phyloP scores from a whole-genome alignment of 108 stramenopile genomes.

The Mayamaea pseudoterrestris region DNA sequence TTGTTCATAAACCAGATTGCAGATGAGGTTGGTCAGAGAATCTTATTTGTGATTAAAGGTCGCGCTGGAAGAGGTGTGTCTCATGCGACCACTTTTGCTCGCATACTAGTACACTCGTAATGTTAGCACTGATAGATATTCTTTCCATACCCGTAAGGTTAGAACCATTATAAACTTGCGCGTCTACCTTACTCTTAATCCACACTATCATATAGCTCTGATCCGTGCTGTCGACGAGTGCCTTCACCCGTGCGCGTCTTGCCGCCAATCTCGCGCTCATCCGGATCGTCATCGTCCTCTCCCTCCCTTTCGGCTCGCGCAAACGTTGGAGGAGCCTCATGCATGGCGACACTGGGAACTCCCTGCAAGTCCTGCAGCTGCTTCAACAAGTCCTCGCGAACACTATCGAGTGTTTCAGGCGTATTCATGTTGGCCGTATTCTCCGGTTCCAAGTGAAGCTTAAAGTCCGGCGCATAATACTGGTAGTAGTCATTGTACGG shows the following conservation, averaged over 20 bases:
- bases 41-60: too few relatives aligned
- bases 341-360: slow-evolving; percentile 87
- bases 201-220: slow-evolving; percentile 45
- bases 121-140: too few relatives aligned
- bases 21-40: too few relatives aligned
- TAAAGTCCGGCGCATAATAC: slow-evolving; percentile 97
- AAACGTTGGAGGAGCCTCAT: slow-evolving; percentile 82
- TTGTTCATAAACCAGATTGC: too few relatives aligned
- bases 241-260: slow-evolving; percentile 11
- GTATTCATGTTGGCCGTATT: slow-evolving; percentile 80
- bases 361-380: slow-evolving; percentile 74
- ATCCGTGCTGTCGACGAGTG: slow-evolving; percentile 27
- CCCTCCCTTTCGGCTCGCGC: slow-evolving; percentile 30
- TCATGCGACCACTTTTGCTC: too few relatives aligned
- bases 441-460: slow-evolving; percentile 88
- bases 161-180: too few relatives aligned
- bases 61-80: too few relatives aligned
- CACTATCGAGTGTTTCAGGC: slow-evolving; percentile 39
- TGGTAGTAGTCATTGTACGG: slow-evolving; percentile 99
- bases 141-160: too few relatives aligned
- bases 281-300: slow-evolving; percentile 21
- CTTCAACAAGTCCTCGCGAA: slow-evolving; percentile 69
- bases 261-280: slow-evolving; percentile 1
- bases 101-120: too few relatives aligned
- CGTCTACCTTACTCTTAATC: slow-evolving; percentile 19